Percentiles rank a stretch among this genome's conserved stretches.
phyloP scores from a whole-genome alignment of 2,329 filamentous ascomycete species.

The Pyricularia sp. region DNA sequence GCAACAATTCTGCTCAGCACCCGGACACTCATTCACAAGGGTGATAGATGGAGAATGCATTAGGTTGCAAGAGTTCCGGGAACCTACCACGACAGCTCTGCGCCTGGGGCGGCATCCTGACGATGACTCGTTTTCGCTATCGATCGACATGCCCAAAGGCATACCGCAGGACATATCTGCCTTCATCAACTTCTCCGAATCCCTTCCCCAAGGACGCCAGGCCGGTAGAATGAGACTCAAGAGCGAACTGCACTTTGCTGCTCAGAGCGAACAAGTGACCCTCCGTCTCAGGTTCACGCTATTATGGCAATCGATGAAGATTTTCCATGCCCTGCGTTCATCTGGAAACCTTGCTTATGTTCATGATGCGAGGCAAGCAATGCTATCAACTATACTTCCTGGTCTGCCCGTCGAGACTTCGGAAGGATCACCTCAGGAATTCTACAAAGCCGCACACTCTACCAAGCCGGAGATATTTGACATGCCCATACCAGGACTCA shows the following conservation, averaged over 20 bases:
- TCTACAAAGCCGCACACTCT: slow-evolving; percentile 57
- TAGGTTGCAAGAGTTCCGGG: not conserved
- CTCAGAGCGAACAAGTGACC: not conserved
- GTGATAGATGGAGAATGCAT: not conserved
- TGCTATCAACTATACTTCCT: not conserved
- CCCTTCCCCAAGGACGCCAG: slow-evolving; percentile 9
- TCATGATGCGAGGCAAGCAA: not conserved
- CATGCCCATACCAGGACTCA: slow-evolving; percentile 29
- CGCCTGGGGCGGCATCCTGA: not conserved
- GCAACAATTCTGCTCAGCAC: not conserved
- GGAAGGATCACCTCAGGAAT: slow-evolving; percentile 37
- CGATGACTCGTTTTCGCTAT: not conserved
- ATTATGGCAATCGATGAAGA: not conserved
- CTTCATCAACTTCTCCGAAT: not conserved
- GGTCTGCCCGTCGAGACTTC: not conserved
- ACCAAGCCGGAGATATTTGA: slow-evolving; percentile 33
- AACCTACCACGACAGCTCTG: not conserved
- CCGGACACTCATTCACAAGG: not conserved
- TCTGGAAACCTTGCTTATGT: not conserved
- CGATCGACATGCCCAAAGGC: not conserved
- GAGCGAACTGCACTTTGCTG: not conserved
- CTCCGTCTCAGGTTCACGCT: not conserved
- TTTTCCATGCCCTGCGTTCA: not conserved
- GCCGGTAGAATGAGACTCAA: not conserved
- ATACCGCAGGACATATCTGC: not conserved